These are phyloP conservation scores for Streptanthus diversifolius DNA, from an alignment of 345 rosid species.

Conservation along the genomic window DNA sequence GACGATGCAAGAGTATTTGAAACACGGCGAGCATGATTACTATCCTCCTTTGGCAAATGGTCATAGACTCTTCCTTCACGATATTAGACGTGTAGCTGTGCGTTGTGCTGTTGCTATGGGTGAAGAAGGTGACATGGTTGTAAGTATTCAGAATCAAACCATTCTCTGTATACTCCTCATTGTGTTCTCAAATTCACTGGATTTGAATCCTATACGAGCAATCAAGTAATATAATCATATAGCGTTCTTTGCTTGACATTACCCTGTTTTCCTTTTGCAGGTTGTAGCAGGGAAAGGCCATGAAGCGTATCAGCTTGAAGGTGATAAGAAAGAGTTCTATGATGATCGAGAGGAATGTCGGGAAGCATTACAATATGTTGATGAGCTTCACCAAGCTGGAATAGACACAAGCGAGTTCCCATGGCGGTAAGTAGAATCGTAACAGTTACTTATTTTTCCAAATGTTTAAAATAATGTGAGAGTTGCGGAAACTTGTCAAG, in stretches of 20 bases:
- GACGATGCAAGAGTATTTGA: slow-evolving; percentile 92
- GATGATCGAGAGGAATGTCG: slow-evolving; percentile 90
- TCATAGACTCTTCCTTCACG: slow-evolving; percentile 84
- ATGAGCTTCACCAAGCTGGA: slow-evolving; percentile 95
- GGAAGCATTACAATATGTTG: slow-evolving; percentile 91
- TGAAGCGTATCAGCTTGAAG: slow-evolving; percentile 71
- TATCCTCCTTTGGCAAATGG: slow-evolving; percentile 92
- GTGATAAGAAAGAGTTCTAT: slow-evolving; percentile 79
- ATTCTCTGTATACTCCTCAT: not conserved
- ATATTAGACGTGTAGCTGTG: slow-evolving; percentile 85
- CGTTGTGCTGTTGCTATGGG: slow-evolving; percentile 98
- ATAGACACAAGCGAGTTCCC: slow-evolving; percentile 97
- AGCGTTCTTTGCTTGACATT: slow-evolving; percentile 5
- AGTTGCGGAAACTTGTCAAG: not conserved
- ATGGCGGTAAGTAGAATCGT: slow-evolving; percentile 66
- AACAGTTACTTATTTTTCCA: not conserved
- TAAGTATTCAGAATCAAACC: slow-evolving; percentile 46
- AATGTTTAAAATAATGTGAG: not conserved
- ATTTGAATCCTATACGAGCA: not conserved
- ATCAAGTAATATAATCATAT: not conserved
- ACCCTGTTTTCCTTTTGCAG: slow-evolving; percentile 34
- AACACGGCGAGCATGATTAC: slow-evolving; percentile 81
- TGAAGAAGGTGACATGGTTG: slow-evolving; percentile 97
- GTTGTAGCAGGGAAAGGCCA: slow-evolving; percentile 96
- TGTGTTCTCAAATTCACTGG: not conserved